Base-by-base conservation (phyloP, 176 grass and related monocot genomes). In the Musa acuminata region DNA sequence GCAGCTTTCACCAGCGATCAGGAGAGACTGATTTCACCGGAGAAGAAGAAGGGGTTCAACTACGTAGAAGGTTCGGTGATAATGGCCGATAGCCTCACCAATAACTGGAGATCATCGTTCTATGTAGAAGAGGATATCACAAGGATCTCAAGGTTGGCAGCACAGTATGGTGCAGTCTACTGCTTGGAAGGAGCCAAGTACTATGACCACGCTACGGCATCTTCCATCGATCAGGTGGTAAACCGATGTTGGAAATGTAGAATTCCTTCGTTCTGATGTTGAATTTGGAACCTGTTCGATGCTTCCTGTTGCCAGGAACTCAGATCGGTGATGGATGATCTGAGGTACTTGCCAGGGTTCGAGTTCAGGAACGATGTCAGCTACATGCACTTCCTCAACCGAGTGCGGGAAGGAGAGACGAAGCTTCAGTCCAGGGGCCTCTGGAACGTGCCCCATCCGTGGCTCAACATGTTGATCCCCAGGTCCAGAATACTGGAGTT, bases 61-160 rank as follows among this genome's bases (percentile, higher is more conserved):
- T 77, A 77, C 35, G 59, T 77, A 1, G 75, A 77, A 51, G 75
- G 75, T 11, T 77, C 60, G 8, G 43, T 77, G 8, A 49, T 77
- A 23, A 64, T 77, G 48, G 75, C 35, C 20, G 8, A 65, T 2
- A 64, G 48, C 16, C 49, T 77, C 3, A 65, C 49, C 60, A 26
- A 65, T 11, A 77, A 77, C 75, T 77, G 75, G 75, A 23, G 75
- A 8, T 77, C 75, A 13, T 77, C 75, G n/a, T 77, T 77, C 60
- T 77, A 51, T 43, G 5, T 48, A 0, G n/a, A 50, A 13, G 43
- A 64, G 49, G 60, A 77, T 7, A 50, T 24, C 13, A 14, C 3
- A 2, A 77, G 49, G 49, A 77, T 77, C 19, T 22, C 27, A 24
- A 16, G 16, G 24, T 16, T 77, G 4, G 58, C 59, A 16, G 60